phyloP scores from a whole-genome alignment of 2,329 filamentous ascomycete genomes.

The Aspergillus nomiae region DNA sequence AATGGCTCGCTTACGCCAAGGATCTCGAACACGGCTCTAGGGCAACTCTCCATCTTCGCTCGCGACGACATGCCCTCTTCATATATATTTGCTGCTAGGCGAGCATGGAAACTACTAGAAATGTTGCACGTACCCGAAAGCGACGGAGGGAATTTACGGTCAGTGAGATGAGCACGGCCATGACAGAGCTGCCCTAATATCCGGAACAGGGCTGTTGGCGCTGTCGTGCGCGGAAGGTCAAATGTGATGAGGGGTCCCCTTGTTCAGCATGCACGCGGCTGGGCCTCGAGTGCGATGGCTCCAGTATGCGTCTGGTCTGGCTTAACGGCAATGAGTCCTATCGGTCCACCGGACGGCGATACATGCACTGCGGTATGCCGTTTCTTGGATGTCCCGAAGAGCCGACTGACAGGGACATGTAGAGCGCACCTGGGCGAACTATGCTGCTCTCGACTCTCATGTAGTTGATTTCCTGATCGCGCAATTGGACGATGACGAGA shows the following conservation, averaged over 20 bases:
- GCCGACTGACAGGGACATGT: background rate
- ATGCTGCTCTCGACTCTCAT: background rate
- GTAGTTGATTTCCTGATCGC: background rate
- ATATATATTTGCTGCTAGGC: too few relatives aligned
- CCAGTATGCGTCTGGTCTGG: background rate
- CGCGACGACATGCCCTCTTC: too few relatives aligned
- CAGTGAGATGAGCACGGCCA: background rate
- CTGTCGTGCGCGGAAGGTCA: background rate
- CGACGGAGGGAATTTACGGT: background rate
- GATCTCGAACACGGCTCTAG: too few relatives aligned
- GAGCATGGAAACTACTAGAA: too few relatives aligned
- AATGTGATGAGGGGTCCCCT: background rate
- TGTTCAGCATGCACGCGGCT: background rate
- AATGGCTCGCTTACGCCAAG: too few relatives aligned
- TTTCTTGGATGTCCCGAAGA: background rate
- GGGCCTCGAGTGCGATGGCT: background rate
- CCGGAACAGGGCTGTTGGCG: background rate
- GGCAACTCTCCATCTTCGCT: too few relatives aligned
- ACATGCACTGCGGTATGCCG: conserved; percentile 5
- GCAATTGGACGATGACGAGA: too few relatives aligned
- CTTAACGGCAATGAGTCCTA: background rate
- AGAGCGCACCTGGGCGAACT: background rate
- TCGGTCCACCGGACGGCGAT: background rate
- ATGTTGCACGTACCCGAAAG: background rate
- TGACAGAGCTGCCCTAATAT: background rate